These are phyloP conservation scores for Corniculantispora saksenae DNA, from an alignment of 2,329 filamentous ascomycete species.

Conservation along the genomic window DNA sequence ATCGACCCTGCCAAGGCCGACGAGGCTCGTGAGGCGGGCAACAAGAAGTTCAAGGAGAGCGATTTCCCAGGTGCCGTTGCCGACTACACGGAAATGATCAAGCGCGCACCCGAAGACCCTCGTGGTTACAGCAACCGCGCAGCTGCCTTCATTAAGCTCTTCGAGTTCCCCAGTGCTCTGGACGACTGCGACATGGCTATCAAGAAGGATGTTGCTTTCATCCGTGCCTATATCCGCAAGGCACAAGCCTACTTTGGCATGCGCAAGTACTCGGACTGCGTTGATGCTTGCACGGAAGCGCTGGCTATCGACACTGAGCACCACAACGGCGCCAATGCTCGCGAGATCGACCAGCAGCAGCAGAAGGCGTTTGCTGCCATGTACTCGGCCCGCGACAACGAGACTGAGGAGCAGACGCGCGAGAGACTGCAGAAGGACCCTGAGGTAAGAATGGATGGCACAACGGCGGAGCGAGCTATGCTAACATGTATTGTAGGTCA, in stretches of 20 bases:
- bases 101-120: conserved; percentile 88
- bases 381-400: conserved; percentile 86
- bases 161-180: conserved; percentile 91
- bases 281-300: conserved; percentile 86
- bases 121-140: conserved; percentile 97
- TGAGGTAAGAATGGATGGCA: conserved; percentile 62
- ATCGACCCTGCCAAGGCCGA: conserved; percentile 90
- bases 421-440: conserved; percentile 88
- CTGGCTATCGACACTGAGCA: conserved; percentile 70
- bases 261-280: conserved; percentile 95
- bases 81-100: conserved; percentile 94
- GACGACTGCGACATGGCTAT: conserved; percentile 91
- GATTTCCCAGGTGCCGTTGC: conserved; percentile 96
- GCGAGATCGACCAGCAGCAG: conserved; percentile 92
- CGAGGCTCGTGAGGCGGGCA: conserved; percentile 90
- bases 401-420: conserved; percentile 94
- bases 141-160: conserved; percentile 93
- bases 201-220: conserved; percentile 87
- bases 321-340: conserved; percentile 72
- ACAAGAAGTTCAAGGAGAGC: conserved; percentile 93
- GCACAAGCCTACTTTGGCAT: conserved; percentile 94
- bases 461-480: neutral
- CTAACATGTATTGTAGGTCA: conserved; percentile 59
- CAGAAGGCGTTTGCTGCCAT: conserved; percentile 90
- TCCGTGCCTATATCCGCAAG: conserved; percentile 94